A percentile compares a stretch with the other conserved stretches of the same genome.
These are phyloP conservation scores for Francoa sonchifolia DNA, from an alignment of 441 rosid species.

Conservation along the genomic window DNA sequence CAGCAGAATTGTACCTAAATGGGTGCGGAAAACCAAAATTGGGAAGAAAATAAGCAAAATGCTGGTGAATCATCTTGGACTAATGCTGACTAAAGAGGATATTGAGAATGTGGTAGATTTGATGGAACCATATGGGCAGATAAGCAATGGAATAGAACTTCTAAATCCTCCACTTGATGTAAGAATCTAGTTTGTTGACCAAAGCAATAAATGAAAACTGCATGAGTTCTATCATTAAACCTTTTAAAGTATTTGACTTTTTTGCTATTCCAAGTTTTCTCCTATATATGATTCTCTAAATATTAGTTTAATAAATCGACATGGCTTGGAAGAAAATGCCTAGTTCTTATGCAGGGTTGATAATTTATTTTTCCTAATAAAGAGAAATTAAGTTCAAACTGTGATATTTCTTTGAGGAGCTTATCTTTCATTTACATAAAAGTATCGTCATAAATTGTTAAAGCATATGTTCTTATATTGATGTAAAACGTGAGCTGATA, in stretches of 20 bases:
- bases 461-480: not conserved
- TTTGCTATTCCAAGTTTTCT: too few species aligned
- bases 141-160: conserved; percentile 84
- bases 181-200: conserved; percentile 17
- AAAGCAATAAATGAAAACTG: conserved; percentile 3
- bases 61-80: conserved; percentile 94
- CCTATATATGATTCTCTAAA: too few species aligned
- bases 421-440: not conserved
- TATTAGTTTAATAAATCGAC: too few species aligned
- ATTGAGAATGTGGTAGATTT: conserved; percentile 80
- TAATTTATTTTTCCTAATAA: too few species aligned
- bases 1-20: conserved; percentile 46
- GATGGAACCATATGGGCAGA: conserved; percentile 97
- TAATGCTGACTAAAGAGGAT: conserved; percentile 68
- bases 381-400: not conserved
- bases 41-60: conserved; percentile 47
- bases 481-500: conserved; percentile 13
- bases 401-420: not conserved
- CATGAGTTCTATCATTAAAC: conserved; percentile 8
- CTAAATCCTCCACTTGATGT: conserved; percentile 72
- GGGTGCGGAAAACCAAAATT: conserved; percentile 54
- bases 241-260: too few species aligned
- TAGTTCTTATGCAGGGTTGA: too few species aligned
- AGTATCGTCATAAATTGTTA: conserved; percentile 1
- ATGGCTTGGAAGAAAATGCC: too few species aligned